Evolutionary conservation across 2,329 filamentous ascomycete genomes (phyloP), one percentile per base, ranked within the genome.

Genomic region (Alternaria consortialis): DNA sequence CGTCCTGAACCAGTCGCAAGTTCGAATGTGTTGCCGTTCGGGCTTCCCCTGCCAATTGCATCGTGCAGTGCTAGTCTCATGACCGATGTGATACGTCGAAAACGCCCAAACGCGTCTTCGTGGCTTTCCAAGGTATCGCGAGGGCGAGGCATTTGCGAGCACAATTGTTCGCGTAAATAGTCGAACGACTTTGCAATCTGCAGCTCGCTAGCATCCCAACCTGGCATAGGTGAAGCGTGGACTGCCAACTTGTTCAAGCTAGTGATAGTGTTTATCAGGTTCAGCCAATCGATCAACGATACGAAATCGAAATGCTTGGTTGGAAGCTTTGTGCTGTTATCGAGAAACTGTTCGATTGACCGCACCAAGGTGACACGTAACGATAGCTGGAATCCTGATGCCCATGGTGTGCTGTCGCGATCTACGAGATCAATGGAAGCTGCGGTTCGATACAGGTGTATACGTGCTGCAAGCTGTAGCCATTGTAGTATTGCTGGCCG

Each of bases 361-460:
- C 72, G 74, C 7, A 78, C 68, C 31, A 67, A 68, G 17, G 70
- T 69, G 5, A 78, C 69, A 23, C 74, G 74, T n/a, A 76, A 58
- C 2, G 74, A 76, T 23, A 78, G 69, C n/a, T 76, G 73, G 29
- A 76, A 78, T 1, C 75, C 75, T 7, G 74, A 69, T 13, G 73
- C 73, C 74, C 74, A 77, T 13, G 74, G 65, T 6, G 66, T 68
- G 51, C 55, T 72, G 17, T 77, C 74, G 48, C 70, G 67, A 56
- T 77, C 74, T 25, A 54, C 31, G 17, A 77, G 48, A 6, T 77
- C 74, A n/a, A 75, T 55, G 5, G 71, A 65, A 27, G 69, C 66
- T 12, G 72, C 68, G 5, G 60, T 69, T 42, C 69, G 71, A 62
- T 76, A 75, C 1, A 77, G 52, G 40, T 73, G 65, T 39, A 74